Evolutionary conservation across 164 flowering plant species (phyloP), one percentile per base, ranked within the genome.

Genomic region (Houttuynia cordata): DNA sequence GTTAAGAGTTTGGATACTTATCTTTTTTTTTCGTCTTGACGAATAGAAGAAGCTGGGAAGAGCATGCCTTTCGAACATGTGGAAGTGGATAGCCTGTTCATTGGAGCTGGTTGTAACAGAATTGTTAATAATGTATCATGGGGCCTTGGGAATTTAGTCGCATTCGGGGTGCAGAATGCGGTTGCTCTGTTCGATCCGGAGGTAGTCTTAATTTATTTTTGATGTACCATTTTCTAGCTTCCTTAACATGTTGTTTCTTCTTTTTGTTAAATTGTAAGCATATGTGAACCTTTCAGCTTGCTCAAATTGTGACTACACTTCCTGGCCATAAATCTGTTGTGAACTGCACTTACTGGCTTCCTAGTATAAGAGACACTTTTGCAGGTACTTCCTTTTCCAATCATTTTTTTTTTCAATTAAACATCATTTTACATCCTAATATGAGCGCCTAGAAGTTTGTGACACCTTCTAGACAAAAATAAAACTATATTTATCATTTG

Each of bases 81-180:
- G 9, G 81, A 71, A 68, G 93, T 79, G 61, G 76, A 81, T 58
- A 68, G 75, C 49, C 73, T 65, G 39, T 89, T 92, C 77, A 81
- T 92, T 34, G 96, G 96, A 64, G 91, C 96, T 40, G 98, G 96
- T 4, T 92, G 98, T 75, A 92, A 92, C 70, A 75, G 96, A 79
- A 68, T 92, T 59, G 98, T 92, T 22, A 81, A 89, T 71, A 89
- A 86, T 67, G 90, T 89, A 21, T 89, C 98, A 4, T 92, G 93
- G 96, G 97, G 98, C 13, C 86, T 96, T 9, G 86, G 72, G 64
- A 81, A 70, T 75, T 73, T 92, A 30, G 84, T 92, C 49, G 70
- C 97, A 20, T 92, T 87, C 40, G 98, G 98, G 57, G 81, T 94
- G 55, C 91, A 89, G 54, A 89, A 92, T 74, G 93, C 94, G 6